A percentile compares a stretch with the other conserved stretches of the same genome.
Conservation (phyloP, 2,329 filamentous ascomycete species). For the Aspergillus costaricaensis region DNA sequence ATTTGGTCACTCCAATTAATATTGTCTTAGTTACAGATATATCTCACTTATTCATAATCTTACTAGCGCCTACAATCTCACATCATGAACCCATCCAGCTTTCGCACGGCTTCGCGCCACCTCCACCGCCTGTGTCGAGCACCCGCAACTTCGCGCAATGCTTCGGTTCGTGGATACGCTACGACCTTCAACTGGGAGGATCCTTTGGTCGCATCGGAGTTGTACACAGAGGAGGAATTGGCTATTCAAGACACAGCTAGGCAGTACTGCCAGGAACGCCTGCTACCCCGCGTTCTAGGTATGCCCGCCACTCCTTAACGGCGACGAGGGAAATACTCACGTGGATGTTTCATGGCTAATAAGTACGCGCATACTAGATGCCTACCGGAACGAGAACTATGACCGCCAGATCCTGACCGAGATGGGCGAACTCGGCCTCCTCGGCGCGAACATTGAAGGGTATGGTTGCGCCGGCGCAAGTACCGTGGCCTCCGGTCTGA, state of each 20-base stretch:
- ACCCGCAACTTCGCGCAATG: constrained; percentile 16
- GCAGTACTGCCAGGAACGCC: constrained; percentile 86
- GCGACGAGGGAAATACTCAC: background rate
- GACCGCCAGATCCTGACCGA: constrained; percentile 82
- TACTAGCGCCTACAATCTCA: background rate
- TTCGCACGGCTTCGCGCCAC: constrained; percentile 36
- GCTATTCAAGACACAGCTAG: constrained; percentile 89
- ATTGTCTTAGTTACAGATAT: constrained; percentile 18
- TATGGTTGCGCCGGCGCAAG: constrained; percentile 88
- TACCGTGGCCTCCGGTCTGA: constrained; percentile 83
- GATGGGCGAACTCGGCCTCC: constrained; percentile 88
- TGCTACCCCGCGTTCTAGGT: constrained; percentile 86
- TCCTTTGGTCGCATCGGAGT: constrained; percentile 70
- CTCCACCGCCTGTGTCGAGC: constrained; percentile 24
- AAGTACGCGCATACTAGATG: constrained; percentile 56
- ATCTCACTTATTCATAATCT: constrained; percentile 5
- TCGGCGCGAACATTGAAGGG: constrained; percentile 82
- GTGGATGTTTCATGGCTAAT: background rate
- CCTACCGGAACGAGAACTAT: constrained; percentile 83
- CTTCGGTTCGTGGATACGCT: constrained; percentile 33
- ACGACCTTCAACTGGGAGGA: constrained; percentile 85
- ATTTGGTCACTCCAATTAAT: background rate
- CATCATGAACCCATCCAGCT: constrained; percentile 36
- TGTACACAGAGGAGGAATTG: constrained; percentile 86
- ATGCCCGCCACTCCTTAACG: constrained; percentile 33